Evolutionary conservation across 139 green algal species (phyloP).

Genomic region (Chlorella vulgaris): DNA sequence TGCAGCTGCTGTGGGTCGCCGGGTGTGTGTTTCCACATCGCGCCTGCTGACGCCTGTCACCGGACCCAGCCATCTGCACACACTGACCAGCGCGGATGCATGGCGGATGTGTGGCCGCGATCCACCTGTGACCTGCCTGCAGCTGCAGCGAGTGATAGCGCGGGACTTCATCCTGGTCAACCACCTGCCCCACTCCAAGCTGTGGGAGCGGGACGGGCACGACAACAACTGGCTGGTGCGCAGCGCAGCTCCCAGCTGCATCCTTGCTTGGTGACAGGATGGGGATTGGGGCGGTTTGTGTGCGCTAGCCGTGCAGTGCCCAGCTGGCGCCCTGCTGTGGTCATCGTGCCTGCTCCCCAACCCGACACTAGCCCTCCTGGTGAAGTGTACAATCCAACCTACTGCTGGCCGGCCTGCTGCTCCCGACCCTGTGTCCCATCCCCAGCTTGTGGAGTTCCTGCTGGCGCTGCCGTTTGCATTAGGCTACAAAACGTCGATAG

Average conservation of each 20-base stretch:
- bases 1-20: no score
- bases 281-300: neutral
- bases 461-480: slow-evolving; percentile 59
- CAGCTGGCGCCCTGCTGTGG: no score
- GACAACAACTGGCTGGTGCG: slow-evolving; percentile 64
- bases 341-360: no score
- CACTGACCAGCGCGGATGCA: neutral
- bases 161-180: slow-evolving; percentile 41
- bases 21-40: no score
- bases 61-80: neutral
- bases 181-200: slow-evolving; percentile 5
- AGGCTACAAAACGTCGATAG: slow-evolving; percentile 47
- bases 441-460: slow-evolving; percentile 55
- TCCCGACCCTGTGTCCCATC: neutral
- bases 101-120: neutral
- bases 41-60: no score
- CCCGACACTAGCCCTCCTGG: no score
- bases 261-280: neutral
- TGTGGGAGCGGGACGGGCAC: slow-evolving; percentile 47
- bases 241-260: neutral
- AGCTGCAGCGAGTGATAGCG: slow-evolving; percentile 42
- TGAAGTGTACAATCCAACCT: no score
- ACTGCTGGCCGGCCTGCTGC: neutral
- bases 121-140: neutral
- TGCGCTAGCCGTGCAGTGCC: no score